These are phyloP conservation scores for Euphorbia peplus DNA, from an alignment of 345 rosid species.

Conservation along the genomic window DNA sequence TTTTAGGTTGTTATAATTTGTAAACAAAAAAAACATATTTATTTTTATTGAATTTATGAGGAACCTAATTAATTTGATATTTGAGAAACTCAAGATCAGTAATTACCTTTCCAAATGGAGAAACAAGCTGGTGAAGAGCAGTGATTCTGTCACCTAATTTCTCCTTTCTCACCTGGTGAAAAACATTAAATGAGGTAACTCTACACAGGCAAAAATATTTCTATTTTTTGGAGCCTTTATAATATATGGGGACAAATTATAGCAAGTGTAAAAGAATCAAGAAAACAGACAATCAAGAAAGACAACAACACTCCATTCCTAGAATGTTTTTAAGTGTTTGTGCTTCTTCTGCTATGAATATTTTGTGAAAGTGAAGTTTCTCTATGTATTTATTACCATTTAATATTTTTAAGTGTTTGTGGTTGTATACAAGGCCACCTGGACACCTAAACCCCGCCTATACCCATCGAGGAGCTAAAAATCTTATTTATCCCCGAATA, in stretches of 20 bases:
- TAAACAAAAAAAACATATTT: no score
- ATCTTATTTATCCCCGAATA: no score
- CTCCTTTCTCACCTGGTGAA: slow-evolving; percentile 32
- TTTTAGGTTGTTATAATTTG: no score
- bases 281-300: slow-evolving; percentile 25
- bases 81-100: no score
- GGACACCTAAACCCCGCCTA: no score
- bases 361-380: background rate
- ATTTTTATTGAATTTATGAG: background rate
- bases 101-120: slow-evolving; percentile 37
- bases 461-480: no score
- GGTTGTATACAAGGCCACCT: no score
- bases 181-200: background rate
- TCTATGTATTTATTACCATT: no score
- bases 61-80: no score
- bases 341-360: slow-evolving; percentile 12
- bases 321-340: slow-evolving; percentile 25
- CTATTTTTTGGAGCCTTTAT: background rate
- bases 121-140: slow-evolving; percentile 33
- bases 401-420: no score
- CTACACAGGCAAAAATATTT: background rate
- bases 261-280: slow-evolving; percentile 7
- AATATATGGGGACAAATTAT: background rate
- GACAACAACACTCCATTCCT: slow-evolving; percentile 17
- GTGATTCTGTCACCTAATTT: slow-evolving; percentile 36